A percentile compares a stretch with the other conserved stretches of the same genome.
These are phyloP conservation scores for Fusarium odoratissimum DNA, from an alignment of 2,329 filamentous ascomycete genomes.

Conservation along the genomic window DNA sequence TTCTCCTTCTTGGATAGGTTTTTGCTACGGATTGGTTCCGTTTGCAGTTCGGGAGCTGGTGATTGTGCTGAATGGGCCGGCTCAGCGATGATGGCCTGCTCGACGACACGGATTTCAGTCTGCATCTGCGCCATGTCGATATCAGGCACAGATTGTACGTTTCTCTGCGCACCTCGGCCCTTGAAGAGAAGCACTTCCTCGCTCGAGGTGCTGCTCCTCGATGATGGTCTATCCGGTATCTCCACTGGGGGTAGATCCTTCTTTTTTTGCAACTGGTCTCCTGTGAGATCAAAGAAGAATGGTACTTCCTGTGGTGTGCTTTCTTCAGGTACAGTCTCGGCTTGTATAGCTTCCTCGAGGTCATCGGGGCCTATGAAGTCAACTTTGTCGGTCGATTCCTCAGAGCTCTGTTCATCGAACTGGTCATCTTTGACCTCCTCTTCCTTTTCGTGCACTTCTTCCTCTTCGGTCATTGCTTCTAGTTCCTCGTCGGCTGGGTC, in stretches of 20 bases:
- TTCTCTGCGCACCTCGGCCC: conserved; percentile 58
- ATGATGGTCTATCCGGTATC: conserved; percentile 35
- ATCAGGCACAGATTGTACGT: conserved; percentile 20
- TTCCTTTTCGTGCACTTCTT: not conserved
- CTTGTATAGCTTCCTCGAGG: conserved; percentile 33
- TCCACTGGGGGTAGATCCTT: not conserved
- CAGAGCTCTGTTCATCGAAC: not conserved
- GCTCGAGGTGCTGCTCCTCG: conserved; percentile 61
- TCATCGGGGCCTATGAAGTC: conserved; percentile 40
- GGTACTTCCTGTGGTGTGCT: conserved; percentile 5
- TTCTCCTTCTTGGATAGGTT: conserved; percentile 17
- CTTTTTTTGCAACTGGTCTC: conserved; percentile 36
- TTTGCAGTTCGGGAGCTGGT: not conserved
- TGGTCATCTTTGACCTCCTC: not conserved
- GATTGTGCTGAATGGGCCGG: conserved; percentile 1
- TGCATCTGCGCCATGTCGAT: conserved; percentile 47
- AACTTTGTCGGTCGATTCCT: not conserved
- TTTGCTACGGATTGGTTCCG: not conserved
- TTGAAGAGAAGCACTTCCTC: conserved; percentile 76
- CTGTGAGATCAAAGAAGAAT: conserved; percentile 55
- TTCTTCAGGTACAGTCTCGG: not conserved
- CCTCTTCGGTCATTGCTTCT: not conserved
- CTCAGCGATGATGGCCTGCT: conserved; percentile 33
- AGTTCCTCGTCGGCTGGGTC: conserved; percentile 13
- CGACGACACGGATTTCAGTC: conserved; percentile 49